phyloP scores from a whole-genome alignment of 306 rosid species.

The Quercus gilva region DNA sequence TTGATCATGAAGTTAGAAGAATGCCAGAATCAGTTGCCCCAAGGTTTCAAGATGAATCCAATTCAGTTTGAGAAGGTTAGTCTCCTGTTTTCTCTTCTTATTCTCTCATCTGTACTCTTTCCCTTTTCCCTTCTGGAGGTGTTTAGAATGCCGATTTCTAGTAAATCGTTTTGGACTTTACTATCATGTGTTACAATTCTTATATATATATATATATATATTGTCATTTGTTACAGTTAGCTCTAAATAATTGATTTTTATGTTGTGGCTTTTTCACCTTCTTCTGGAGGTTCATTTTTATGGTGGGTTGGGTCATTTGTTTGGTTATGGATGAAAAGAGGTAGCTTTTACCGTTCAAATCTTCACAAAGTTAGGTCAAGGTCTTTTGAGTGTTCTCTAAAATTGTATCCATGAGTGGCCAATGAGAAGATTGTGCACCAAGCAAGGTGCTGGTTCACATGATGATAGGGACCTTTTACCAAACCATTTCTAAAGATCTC shows the following conservation, averaged over 20 bases:
- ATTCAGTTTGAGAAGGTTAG: constrained; percentile 90
- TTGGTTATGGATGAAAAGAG: not conserved
- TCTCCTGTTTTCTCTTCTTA: not conserved
- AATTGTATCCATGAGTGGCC: not conserved
- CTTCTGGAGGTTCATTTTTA: not conserved
- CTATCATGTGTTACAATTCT: not conserved
- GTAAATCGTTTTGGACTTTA: not conserved
- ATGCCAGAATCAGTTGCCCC: constrained; percentile 42
- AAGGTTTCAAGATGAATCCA: constrained; percentile 88
- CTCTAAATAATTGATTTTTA: not conserved
- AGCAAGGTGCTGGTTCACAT: not conserved
- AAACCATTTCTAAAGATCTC: not conserved
- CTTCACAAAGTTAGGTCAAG: not conserved
- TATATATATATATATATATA: not conserved
- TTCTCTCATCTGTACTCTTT: not conserved
- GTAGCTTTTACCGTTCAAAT: not conserved
- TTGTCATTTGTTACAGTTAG: not conserved
- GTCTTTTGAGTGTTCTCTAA: not conserved
- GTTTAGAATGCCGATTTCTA: not conserved
- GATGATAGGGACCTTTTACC: not conserved
- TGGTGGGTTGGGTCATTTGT: not conserved
- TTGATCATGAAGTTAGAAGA: constrained; percentile 63
- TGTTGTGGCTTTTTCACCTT: not conserved
- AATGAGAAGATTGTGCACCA: not conserved
- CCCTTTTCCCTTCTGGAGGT: not conserved